A percentile compares a stretch with the other conserved stretches of the same genome.
phyloP scores from a whole-genome alignment of 176 grass and related monocot species.

The Oryza glumipatula region DNA sequence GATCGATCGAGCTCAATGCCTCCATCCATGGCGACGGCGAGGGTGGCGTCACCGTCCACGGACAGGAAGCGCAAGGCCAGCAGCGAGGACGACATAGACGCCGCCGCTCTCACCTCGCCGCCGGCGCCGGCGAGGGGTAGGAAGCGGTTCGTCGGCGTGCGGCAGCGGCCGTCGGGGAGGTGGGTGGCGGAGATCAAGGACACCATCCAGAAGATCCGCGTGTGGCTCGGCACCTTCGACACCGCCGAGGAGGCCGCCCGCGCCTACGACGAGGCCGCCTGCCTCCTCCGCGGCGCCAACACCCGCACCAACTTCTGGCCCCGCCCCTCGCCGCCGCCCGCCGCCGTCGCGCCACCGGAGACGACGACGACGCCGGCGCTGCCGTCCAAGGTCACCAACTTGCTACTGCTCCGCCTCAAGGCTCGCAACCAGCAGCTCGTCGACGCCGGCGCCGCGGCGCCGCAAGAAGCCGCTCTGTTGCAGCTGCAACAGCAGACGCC shows the following conservation, averaged over 20 bases:
- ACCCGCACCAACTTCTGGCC: conserved; percentile 81
- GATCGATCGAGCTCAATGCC: not conserved
- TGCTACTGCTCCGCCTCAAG: conserved; percentile 40
- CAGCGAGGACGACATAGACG: conserved; percentile 5
- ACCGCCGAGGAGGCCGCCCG: conserved; percentile 72
- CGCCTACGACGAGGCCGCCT: conserved; percentile 84
- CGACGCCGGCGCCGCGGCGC: not conserved
- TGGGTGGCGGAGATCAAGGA: conserved; percentile 99
- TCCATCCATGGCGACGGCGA: conserved; percentile 28
- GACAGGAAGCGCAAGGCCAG: conserved; percentile 47
- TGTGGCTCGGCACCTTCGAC: conserved; percentile 98
- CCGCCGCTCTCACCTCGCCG: not conserved
- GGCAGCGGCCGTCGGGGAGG: conserved; percentile 71
- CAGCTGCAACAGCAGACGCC: not conserved
- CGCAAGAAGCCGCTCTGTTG: not conserved
- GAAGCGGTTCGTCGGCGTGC: conserved; percentile 82
- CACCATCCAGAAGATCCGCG: conserved; percentile 89
- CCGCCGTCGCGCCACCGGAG: not conserved
- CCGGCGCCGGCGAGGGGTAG: conserved; percentile 33
- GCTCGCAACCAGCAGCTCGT: conserved; percentile 37
- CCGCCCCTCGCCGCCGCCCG: conserved; percentile 30
- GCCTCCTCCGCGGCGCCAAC: conserved; percentile 81
- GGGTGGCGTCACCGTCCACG: not conserved
- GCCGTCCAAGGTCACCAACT: conserved; percentile 54
- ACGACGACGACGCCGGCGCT: conserved; percentile 9